Base-by-base conservation (phyloP, 164 flowering plant species). In the Nymphaea colorata region DNA sequence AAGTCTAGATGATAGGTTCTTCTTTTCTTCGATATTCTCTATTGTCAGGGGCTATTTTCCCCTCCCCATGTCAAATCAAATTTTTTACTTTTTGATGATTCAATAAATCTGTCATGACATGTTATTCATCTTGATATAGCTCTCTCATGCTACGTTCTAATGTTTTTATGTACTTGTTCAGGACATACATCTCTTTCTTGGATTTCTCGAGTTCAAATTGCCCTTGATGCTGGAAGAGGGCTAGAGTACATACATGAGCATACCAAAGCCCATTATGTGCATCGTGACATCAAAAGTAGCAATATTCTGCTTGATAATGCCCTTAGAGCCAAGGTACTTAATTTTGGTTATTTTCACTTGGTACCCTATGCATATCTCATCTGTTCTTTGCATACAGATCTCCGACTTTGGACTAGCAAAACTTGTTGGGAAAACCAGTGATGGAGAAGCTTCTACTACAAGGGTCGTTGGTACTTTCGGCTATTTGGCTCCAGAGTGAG, bases 401-500 rank as follows among this genome's bases (percentile, higher is more conserved):
- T 91, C 98, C 61, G 98, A 93, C 79, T 93, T 93, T 83, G 98
- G 98, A 59, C 74, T 91, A 69, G 87, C 98, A 62, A 93, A 91
- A 67, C 96, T 93, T 65, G 84, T 86, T 59, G 88, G 87, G 18
- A 87, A 47, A 14, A 76, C 87, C 10, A 72, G 76, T 67, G 96
- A 91, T 18, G 94, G 83, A 69, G 98, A 88, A 76, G 84, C 85
- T 67, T 78, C 96, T 12, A 77, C 77, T 16, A 91, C 97, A 41
- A 87, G 79, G 80, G 92, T 91, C 76, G 98, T 93, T 42, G 98
- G 98, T 71, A 93, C 97, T 64, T 93, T 76, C 82, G 98, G 97
- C 70, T 93, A 93, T 75, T 72, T 93, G 75, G 96, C 98, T 72
- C 98, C 98, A 62, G 98, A 93, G 98, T 93, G 81, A 80, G 96